Conservation (phyloP, 2,329 filamentous ascomycete genomes). For the Ophiostoma novo-ulmi region DNA sequence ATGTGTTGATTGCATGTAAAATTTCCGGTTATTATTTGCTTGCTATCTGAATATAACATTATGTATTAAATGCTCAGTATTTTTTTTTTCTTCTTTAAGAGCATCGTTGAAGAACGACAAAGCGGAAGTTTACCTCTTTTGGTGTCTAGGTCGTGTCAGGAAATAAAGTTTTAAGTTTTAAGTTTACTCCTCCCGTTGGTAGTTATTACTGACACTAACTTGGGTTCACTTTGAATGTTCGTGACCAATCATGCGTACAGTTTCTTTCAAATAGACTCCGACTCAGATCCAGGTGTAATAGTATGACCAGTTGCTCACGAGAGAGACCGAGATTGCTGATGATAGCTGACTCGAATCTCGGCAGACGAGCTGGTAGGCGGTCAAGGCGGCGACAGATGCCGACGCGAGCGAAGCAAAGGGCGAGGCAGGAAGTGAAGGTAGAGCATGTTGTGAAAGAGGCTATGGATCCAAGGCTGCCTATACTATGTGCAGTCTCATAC, state of each 20-base stretch:
- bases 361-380: too few species aligned
- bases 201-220: not conserved
- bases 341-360: too few species aligned
- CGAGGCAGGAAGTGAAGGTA: too few species aligned
- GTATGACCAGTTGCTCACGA: too few species aligned
- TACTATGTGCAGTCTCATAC: too few species aligned
- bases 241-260: not conserved
- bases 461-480: too few species aligned
- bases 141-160: not conserved
- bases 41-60: not conserved
- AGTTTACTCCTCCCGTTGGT: not conserved
- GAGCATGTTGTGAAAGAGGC: too few species aligned
- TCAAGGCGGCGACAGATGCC: too few species aligned
- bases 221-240: not conserved
- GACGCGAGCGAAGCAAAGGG: too few species aligned
- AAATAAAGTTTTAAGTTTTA: not conserved
- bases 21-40: too few species aligned
- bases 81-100: not conserved
- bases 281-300: not conserved
- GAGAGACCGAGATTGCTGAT: too few species aligned
- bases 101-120: not conserved
- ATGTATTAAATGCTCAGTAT: not conserved
- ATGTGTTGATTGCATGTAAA: not conserved
- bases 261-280: too few species aligned
- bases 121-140: not conserved